Conservation (phyloP, 2,329 filamentous ascomycete species). For the Trichoderma endophyticum region DNA sequence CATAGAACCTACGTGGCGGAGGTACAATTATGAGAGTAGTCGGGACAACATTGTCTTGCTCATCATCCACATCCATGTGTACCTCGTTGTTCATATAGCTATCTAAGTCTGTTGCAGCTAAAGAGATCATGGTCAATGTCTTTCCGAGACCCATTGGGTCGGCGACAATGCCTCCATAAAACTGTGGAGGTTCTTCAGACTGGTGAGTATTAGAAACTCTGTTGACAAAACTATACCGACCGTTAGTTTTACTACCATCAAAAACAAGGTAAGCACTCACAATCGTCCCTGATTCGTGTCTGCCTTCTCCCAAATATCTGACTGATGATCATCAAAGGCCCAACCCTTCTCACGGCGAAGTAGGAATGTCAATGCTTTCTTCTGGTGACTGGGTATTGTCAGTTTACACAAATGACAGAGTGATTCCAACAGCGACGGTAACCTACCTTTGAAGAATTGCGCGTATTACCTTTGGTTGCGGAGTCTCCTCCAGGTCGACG, state of each 20-base stretch:
- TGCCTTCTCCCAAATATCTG: not conserved
- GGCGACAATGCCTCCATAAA: constrained; percentile 43
- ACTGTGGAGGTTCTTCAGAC: constrained; percentile 31
- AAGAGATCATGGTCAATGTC: constrained; percentile 42
- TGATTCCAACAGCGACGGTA: not conserved
- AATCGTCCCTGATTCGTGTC: not conserved
- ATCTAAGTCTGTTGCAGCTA: constrained; percentile 22
- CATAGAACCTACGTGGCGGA: not conserved
- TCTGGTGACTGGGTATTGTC: not conserved
- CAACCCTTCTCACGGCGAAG: not conserved
- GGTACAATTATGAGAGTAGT: not conserved
- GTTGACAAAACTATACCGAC: not conserved
- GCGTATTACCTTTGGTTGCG: not conserved
- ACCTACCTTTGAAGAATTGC: not conserved
- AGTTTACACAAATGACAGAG: not conserved
- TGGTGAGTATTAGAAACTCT: constrained; percentile 20
- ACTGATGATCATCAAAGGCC: not conserved
- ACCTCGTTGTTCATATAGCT: not conserved
- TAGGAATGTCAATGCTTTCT: not conserved
- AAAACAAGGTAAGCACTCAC: not conserved
- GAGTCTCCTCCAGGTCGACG: not conserved
- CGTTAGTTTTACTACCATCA: not conserved
- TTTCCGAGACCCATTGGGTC: constrained; percentile 49
- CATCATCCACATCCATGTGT: not conserved
- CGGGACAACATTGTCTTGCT: not conserved